A percentile compares a stretch with the other conserved stretches of the same genome.
phyloP scores from a whole-genome alignment of 139 green algal genomes.

The Chlorella sp. region DNA sequence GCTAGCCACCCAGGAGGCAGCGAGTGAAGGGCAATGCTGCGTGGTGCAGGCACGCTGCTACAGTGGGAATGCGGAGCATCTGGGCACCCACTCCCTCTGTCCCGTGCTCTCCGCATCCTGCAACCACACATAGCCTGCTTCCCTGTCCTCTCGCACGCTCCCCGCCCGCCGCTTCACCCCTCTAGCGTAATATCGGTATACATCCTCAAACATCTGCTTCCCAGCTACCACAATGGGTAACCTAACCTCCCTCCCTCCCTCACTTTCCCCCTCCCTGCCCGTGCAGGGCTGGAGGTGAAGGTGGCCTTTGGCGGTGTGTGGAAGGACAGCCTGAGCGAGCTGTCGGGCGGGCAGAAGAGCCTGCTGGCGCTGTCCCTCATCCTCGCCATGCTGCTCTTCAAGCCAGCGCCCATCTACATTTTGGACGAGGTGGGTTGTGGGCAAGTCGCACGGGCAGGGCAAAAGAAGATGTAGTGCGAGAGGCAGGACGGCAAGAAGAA shows the following conservation, averaged over 20 bases:
- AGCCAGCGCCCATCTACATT: slow-evolving; percentile 99
- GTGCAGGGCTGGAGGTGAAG: slow-evolving; percentile 87
- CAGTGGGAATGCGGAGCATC: too few relatives aligned
- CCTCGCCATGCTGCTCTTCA: slow-evolving; percentile 97
- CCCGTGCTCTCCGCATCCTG: not conserved
- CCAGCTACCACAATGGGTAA: too few relatives aligned
- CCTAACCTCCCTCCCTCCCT: not conserved
- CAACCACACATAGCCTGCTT: not conserved
- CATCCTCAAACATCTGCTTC: too few relatives aligned
- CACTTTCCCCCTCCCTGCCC: not conserved
- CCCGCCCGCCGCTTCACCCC: too few relatives aligned
- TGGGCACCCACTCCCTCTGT: not conserved
- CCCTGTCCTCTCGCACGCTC: not conserved
- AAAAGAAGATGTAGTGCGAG: not conserved
- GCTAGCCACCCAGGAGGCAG: not conserved
- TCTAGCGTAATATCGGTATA: too few relatives aligned
- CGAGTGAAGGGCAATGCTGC: too few relatives aligned
- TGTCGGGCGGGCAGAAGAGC: slow-evolving; percentile 94
- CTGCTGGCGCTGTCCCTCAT: slow-evolving; percentile 97
- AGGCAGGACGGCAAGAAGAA: not conserved
- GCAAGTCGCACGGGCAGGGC: not conserved
- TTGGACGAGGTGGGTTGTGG: slow-evolving; percentile 89
- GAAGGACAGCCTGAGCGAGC: slow-evolving; percentile 98
- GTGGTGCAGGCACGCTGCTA: too few relatives aligned
- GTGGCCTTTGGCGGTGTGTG: slow-evolving; percentile 97